Base-by-base conservation (phyloP, 495 filamentous ascomycete genomes). In the Penicillium bovifimosum region DNA sequence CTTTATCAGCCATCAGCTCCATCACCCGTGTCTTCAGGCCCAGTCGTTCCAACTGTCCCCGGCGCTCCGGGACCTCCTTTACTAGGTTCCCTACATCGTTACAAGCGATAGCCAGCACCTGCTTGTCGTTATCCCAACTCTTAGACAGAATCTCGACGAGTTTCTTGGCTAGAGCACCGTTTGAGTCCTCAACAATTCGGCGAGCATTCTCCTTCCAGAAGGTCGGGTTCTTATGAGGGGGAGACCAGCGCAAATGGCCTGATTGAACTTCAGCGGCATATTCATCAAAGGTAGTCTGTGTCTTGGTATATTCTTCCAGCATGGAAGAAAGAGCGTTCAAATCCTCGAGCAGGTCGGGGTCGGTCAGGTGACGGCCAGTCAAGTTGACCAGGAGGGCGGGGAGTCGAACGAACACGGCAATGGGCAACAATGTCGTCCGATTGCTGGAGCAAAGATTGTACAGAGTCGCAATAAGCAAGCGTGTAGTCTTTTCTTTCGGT, bases 181-280 rank as follows among this genome's bases (percentile, higher is more conserved):
- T 86, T 58, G 86, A 80, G 44, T 87, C 80, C 24, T 98, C 93
- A 41, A 98, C 75, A 57, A 98, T 96, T 52, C 82, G 82, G 35
- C 90, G 84, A n/a, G 95, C 89, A 58, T 98, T 96, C 53, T 96
- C 93, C 41, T 82, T 84, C 93, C 93, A 98, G 76, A 98, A 98
- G 14, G 81, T 79, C 14, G 83, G 76, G 71, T 87, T 91, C 59
- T 90, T 88, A 66, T 98, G 93, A 3, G 95, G 92, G 32, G 93
- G 95, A 8, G 87, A 92, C 93, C 93, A 98, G 60, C 90, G 84
- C 35, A 98, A 79, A 65, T 95, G 91, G 32, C 93, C 92, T 5
- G 88, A 84, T 43, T 87, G 81, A 31, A 98, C 75, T 71, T 98
- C 93, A 38, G 87, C 86, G 10, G 90, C 87, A 67, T 98, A 98